Percentiles rank a stretch among this genome's conserved stretches.
These are phyloP conservation scores for Tolypocladium sp. DNA, from an alignment of 2,329 filamentous ascomycete species.

Conservation along the genomic window DNA sequence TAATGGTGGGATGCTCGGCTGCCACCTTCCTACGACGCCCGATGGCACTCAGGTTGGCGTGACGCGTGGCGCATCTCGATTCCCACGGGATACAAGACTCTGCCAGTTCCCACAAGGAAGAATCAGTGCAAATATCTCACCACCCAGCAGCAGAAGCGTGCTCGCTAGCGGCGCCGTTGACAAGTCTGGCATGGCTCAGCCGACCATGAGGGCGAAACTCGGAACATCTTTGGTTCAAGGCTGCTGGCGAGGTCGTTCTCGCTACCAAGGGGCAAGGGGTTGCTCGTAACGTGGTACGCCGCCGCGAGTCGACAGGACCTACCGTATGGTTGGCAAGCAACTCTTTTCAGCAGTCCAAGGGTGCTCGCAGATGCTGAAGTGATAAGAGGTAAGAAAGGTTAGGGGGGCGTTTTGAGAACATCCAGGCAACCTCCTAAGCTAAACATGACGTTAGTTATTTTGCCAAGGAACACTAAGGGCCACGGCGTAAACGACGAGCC, in stretches of 20 bases:
- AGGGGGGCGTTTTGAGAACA: background rate
- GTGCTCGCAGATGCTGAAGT: background rate
- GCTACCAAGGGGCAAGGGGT: background rate
- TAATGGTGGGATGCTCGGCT: background rate
- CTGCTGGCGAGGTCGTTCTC: background rate
- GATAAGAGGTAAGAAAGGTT: background rate
- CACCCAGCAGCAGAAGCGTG: background rate
- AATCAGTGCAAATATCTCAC: background rate
- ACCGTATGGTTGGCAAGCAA: background rate
- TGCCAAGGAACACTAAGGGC: background rate
- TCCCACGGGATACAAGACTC: background rate
- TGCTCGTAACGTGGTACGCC: background rate
- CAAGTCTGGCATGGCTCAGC: background rate
- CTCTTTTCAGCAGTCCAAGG: background rate
- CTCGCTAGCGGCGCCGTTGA: background rate
- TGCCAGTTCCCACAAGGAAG: background rate
- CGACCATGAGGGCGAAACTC: background rate
- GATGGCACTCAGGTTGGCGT: background rate
- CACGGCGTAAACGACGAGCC: background rate
- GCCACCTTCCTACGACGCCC: background rate
- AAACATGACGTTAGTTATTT: background rate
- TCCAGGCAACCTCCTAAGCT: background rate
- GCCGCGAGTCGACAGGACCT: background rate
- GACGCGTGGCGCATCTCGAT: background rate
- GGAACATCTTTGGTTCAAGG: background rate